Conservation (phyloP, 805 yeast genomes). For the Kodamaea restingae region DNA sequence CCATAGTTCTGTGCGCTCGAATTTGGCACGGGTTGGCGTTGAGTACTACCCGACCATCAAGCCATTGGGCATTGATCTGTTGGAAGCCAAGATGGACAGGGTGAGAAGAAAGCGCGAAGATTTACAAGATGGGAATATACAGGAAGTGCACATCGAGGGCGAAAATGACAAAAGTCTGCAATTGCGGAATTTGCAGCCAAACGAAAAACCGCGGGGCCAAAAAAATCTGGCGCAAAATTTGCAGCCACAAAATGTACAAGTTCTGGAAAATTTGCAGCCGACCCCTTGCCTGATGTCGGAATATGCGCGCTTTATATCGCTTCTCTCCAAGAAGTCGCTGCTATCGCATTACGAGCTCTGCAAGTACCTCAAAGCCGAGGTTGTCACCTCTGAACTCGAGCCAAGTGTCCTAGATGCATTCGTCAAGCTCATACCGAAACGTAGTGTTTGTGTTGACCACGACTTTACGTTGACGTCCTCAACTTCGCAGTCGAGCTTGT, state of each 20-base stretch:
- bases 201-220: too few relatives aligned
- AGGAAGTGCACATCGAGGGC: neutral
- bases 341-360: conserved; percentile 11
- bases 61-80: conserved; percentile 10
- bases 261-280: neutral
- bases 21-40: conserved; percentile 14
- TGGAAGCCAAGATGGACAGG: conserved; percentile 6
- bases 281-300: neutral
- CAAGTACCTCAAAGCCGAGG: conserved; percentile 10
- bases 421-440: conserved; percentile 15
- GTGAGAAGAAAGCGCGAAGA: neutral
- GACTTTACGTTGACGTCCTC: conserved; percentile 10
- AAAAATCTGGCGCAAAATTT: too few relatives aligned
- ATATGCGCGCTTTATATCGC: neutral
- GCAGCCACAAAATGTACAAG: neutral
- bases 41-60: conserved; percentile 14
- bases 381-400: conserved; percentile 9
- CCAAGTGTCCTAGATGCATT: conserved; percentile 11
- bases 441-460: conserved; percentile 8
- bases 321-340: conserved; percentile 2
- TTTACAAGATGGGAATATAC: neutral
- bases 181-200: too few relatives aligned
- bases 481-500: conserved; percentile 9
- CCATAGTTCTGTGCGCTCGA: conserved; percentile 12
- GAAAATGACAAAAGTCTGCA: too few relatives aligned